phyloP scores from a whole-genome alignment of 805 yeast species.

The Metschnikowia reukaufii region DNA sequence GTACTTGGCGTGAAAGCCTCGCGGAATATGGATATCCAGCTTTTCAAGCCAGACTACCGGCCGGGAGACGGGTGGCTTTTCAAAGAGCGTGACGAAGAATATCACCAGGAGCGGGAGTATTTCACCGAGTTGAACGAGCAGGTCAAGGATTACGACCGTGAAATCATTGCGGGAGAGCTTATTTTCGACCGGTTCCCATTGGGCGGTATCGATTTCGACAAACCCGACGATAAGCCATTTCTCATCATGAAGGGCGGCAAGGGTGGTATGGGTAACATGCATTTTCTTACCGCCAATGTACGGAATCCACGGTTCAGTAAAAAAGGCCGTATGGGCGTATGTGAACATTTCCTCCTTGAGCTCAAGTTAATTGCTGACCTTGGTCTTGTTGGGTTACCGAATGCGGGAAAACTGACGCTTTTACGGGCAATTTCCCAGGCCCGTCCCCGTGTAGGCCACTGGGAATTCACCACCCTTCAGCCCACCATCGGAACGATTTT shows the following conservation, averaged over 20 bases:
- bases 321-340: conserved; percentile 69
- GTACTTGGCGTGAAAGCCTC: conserved; percentile 19
- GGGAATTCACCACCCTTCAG: conserved; percentile 93
- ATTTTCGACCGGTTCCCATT: conserved; percentile 71
- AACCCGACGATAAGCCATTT: conserved; percentile 64
- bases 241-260: conserved; percentile 78
- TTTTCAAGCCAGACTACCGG: conserved; percentile 58
- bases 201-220: conserved; percentile 72
- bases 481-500: conserved; percentile 90
- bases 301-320: conserved; percentile 91
- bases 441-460: conserved; percentile 87
- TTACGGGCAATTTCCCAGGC: conserved; percentile 86
- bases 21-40: conserved; percentile 45
- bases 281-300: conserved; percentile 77
- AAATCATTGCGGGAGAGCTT: conserved; percentile 56
- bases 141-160: conserved; percentile 65
- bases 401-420: conserved; percentile 93
- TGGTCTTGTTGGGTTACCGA: conserved; percentile 93
- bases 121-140: conserved; percentile 63
- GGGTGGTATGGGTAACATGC: conserved; percentile 97
- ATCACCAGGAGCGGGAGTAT: conserved; percentile 63
- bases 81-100: conserved; percentile 72
- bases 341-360: conserved; percentile 72
- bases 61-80: conserved; percentile 90
- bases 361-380: conserved; percentile 86